phyloP scores from a whole-genome alignment of 2,329 filamentous ascomycete species.

The Sarocladium strictum region DNA sequence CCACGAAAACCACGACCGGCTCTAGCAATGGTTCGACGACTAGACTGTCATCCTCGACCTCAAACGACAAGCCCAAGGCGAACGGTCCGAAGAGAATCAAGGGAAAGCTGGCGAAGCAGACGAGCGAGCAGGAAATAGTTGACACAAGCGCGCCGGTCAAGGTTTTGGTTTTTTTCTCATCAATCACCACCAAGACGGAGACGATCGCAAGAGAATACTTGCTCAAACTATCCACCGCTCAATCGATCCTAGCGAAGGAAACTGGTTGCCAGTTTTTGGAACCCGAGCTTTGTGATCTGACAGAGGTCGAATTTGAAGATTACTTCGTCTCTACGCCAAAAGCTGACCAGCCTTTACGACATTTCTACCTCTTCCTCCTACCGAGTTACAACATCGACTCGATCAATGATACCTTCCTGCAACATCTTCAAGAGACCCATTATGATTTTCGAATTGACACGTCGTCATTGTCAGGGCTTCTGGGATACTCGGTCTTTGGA shows the following conservation, averaged over 20 bases:
- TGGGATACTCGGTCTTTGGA: slow-evolving; percentile 91
- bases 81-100: slow-evolving; percentile 46
- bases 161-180: slow-evolving; percentile 81
- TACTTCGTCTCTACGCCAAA: slow-evolving; percentile 79
- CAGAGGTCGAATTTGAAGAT: slow-evolving; percentile 87
- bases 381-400: slow-evolving; percentile 96
- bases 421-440: slow-evolving; percentile 86
- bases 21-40: slow-evolving; percentile 9
- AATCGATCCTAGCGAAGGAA: slow-evolving; percentile 41
- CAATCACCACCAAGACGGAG: slow-evolving; percentile 78
- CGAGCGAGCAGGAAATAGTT: slow-evolving; percentile 18
- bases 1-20: slow-evolving; percentile 7
- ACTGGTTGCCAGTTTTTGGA: slow-evolving; percentile 37
- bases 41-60: slow-evolving; percentile 17
- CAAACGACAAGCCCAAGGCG: slow-evolving; percentile 20
- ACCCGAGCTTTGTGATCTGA: slow-evolving; percentile 68
- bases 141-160: slow-evolving; percentile 50
- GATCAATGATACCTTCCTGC: slow-evolving; percentile 79
- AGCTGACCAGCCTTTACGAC: slow-evolving; percentile 35
- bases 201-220: slow-evolving; percentile 61
- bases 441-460: slow-evolving; percentile 97
- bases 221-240: slow-evolving; percentile 44
- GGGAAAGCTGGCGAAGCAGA: slow-evolving; percentile 28
- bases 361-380: slow-evolving; percentile 78
- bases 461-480: slow-evolving; percentile 65